Percentiles rank a stretch among this genome's conserved stretches.
These are phyloP conservation scores for Besnoitia besnoiti DNA, from an alignment of 169 alveolate species.

Conservation along the genomic window DNA sequence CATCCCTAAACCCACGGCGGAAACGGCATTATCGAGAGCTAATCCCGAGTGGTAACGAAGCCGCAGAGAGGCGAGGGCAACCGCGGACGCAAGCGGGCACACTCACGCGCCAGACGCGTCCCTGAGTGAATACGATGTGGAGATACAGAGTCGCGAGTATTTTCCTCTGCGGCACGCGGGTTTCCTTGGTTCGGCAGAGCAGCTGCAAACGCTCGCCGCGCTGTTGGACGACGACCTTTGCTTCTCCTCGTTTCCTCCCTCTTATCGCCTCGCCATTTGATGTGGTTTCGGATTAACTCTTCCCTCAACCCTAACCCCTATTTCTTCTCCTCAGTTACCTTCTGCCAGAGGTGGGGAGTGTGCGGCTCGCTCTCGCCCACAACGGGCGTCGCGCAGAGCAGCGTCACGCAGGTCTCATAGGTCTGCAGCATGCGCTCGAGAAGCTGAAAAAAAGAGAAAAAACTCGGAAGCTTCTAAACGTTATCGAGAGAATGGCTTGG, in stretches of 20 bases:
- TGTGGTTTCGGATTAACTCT: neutral
- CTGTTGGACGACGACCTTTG: neutral
- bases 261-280: neutral
- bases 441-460: neutral
- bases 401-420: neutral
- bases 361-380: slow-evolving; percentile 28
- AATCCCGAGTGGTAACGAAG: no score
- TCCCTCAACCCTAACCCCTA: neutral
- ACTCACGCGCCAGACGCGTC: no score
- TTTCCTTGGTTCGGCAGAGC: no score
- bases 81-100: no score
- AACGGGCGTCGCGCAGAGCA: slow-evolving; percentile 10
- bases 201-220: neutral
- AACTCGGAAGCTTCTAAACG: no score
- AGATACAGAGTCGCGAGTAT: no score
- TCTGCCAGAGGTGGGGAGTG: neutral
- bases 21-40: neutral
- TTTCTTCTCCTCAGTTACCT: neutral
- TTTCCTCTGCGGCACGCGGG: no score
- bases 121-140: no score
- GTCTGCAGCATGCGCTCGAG: slow-evolving; percentile 19
- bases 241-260: neutral
- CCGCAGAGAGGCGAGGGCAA: no score
- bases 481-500: no score
- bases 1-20: neutral